phyloP scores from a whole-genome alignment of 2,329 filamentous ascomycete genomes.

The Cercospora brassicicola region DNA sequence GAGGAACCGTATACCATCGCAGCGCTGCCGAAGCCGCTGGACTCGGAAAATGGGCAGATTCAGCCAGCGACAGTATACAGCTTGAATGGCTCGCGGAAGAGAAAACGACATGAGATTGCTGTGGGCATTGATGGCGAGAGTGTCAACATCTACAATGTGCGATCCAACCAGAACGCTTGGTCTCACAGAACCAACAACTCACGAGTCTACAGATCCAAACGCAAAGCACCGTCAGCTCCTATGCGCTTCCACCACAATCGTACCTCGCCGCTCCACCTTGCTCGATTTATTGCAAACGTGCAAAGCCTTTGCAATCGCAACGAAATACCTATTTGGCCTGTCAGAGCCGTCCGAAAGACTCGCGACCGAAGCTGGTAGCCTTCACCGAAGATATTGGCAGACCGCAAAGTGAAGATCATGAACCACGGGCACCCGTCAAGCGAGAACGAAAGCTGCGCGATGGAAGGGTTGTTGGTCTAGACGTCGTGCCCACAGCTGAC shows the following conservation, averaged over 20 bases:
- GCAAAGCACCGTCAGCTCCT: constrained; percentile 60
- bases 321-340: constrained; percentile 60
- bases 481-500: constrained; percentile 22
- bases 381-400: constrained; percentile 53
- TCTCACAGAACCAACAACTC: constrained; percentile 4
- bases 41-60: constrained; percentile 42
- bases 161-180: not conserved
- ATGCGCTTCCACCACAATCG: constrained; percentile 61
- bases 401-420: constrained; percentile 18
- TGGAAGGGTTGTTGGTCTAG: constrained; percentile 27
- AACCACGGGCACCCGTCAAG: constrained; percentile 36
- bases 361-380: constrained; percentile 54
- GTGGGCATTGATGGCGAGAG: constrained; percentile 62
- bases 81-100: constrained; percentile 57
- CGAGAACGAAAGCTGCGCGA: constrained; percentile 39
- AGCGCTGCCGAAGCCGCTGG: constrained; percentile 47
- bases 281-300: constrained; percentile 56
- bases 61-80: constrained; percentile 53
- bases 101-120: constrained; percentile 62
- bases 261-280: constrained; percentile 59
- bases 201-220: constrained; percentile 55
- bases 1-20: constrained; percentile 45
- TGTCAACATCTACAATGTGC: constrained; percentile 63
- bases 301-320: constrained; percentile 46
- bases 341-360: constrained; percentile 47